A percentile compares a stretch with the other conserved stretches of the same genome.
Conservation (phyloP, 352 stramenopile genomes). For the Globisporangium takayamanum region DNA sequence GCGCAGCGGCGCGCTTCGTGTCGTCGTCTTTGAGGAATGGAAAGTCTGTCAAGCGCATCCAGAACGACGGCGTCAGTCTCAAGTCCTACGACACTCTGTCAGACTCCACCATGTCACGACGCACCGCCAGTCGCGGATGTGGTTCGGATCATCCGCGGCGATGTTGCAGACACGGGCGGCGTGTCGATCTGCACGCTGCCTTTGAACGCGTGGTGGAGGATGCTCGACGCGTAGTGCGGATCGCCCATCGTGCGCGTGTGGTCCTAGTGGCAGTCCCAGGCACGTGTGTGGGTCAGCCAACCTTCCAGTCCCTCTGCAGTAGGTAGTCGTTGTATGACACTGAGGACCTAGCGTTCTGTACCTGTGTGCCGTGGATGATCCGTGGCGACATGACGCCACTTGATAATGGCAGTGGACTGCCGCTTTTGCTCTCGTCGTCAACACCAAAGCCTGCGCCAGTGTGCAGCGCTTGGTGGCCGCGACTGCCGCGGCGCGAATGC, state of each 20-base stretch:
- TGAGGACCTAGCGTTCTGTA: background rate
- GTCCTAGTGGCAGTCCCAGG: conserved; percentile 3
- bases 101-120: background rate
- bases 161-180: conserved; percentile 29
- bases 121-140: conserved; percentile 62
- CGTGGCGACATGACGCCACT: conserved; percentile 35
- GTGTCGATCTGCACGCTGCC: conserved; percentile 32
- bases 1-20: conserved; percentile 9
- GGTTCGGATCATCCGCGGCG: conserved; percentile 51
- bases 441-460: conserved; percentile 25
- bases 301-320: background rate
- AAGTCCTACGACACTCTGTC: background rate
- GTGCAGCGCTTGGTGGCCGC: background rate
- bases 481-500: conserved; percentile 10
- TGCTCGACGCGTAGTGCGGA: conserved; percentile 37
- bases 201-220: conserved; percentile 68
- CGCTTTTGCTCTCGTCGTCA: conserved; percentile 28
- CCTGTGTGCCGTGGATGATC: conserved; percentile 32
- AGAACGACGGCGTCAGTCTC: background rate
- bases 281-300: background rate
- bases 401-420: conserved; percentile 17
- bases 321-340: background rate
- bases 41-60: conserved; percentile 30
- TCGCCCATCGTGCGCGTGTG: conserved; percentile 22
- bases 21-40: conserved; percentile 67